Percentiles rank a stretch among this genome's conserved stretches.
phyloP scores from a whole-genome alignment of 2,329 filamentous ascomycete genomes.

The Ilyonectria robusta region DNA sequence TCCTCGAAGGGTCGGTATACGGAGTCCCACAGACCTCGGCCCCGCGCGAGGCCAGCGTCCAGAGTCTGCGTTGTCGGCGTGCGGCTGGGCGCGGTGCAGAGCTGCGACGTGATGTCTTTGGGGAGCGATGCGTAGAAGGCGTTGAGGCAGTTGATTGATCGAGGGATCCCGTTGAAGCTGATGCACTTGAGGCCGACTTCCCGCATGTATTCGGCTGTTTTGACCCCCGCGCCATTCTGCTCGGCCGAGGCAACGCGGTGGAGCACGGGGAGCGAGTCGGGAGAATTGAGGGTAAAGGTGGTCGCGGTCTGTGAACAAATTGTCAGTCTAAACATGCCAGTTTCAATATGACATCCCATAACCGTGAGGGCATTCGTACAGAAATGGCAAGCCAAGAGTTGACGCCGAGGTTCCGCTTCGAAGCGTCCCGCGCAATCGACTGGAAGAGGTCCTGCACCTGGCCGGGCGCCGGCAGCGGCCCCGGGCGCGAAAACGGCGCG shows the following conservation, averaged over 20 bases:
- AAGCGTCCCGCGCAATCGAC: conserved; percentile 74
- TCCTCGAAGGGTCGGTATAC: conserved; percentile 82
- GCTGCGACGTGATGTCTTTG: conserved; percentile 62
- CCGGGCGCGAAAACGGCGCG: conserved; percentile 75
- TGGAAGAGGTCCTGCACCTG: conserved; percentile 76
- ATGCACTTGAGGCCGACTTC: conserved; percentile 84
- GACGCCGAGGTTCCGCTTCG: conserved; percentile 71
- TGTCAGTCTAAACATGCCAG: conserved; percentile 32
- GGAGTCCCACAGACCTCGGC: conserved; percentile 79
- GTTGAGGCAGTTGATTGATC: conserved; percentile 86
- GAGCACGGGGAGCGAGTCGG: conserved; percentile 78
- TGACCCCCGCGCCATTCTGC: conserved; percentile 49
- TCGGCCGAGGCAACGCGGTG: conserved; percentile 64
- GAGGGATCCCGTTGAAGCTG: conserved; percentile 85
- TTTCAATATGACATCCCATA: no score
- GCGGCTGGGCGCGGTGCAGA: conserved; percentile 72
- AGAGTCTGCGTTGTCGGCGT: conserved; percentile 67
- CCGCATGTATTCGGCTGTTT: conserved; percentile 79
- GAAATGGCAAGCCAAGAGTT: conserved; percentile 78
- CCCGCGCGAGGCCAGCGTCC: conserved; percentile 67
- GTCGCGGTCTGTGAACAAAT: conserved; percentile 74
- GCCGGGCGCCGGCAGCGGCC: conserved; percentile 74
- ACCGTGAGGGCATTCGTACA: conserved; percentile 55
- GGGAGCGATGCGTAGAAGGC: conserved; percentile 78
- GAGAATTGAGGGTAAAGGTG: conserved; percentile 89